Percentiles rank a stretch among this genome's conserved stretches.
Evolutionary conservation across 257 asterid genomes (phyloP).

Genomic region (Catharanthus roseus): DNA sequence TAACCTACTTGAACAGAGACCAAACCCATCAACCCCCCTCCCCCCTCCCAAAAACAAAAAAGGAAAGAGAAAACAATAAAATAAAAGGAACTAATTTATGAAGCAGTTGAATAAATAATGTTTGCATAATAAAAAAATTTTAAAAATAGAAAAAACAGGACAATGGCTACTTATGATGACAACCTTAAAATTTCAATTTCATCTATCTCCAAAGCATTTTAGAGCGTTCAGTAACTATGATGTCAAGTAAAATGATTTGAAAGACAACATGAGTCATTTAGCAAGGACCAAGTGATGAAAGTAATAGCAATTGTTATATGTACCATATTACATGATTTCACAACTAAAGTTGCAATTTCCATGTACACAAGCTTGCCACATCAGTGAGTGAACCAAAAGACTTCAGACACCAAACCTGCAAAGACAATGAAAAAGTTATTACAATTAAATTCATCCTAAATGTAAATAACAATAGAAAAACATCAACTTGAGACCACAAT

Average conservation of each 20-base stretch:
- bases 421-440: neutral
- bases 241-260: neutral
- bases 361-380: slow-evolving; percentile 5
- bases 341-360: slow-evolving; percentile 3
- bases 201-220: no score
- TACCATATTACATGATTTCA: neutral
- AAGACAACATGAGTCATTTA: neutral
- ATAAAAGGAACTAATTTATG: no score
- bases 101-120: no score
- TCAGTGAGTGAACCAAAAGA: neutral
- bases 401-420: slow-evolving; percentile 2
- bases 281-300: neutral
- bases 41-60: no score
- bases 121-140: no score
- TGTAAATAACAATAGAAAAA: neutral
- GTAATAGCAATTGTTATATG: neutral
- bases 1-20: no score
- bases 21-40: no score
- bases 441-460: neutral
- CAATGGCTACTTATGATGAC: no score
- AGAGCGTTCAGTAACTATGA: no score
- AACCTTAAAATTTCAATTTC: no score
- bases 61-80: no score
- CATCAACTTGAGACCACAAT: neutral
- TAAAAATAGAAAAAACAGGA: no score